Evolutionary conservation across 768 basidiomycete genomes (phyloP), one percentile per base, ranked within the genome.

Genomic region (Chalciporus chontae): DNA sequence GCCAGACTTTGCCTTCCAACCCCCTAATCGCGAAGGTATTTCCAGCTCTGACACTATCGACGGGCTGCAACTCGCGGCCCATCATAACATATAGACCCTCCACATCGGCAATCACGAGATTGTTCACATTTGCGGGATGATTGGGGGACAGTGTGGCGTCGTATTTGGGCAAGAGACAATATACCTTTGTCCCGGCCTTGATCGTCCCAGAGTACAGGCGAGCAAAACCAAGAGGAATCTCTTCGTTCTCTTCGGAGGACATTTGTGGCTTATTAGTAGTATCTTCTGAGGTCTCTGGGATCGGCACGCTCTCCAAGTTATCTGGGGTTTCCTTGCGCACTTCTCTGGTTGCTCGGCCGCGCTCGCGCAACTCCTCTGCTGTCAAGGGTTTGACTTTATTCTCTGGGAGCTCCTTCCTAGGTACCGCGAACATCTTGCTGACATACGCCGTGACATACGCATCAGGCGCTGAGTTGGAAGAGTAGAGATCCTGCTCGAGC

Each of bases 361-460:
- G 75, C 9, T 72, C 70, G 17, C 89, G 77, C 81, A 94, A 83
- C 60, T 95, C 89, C 31, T 94, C 92, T 0, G 89, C 87, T 0
- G 87, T 90, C 41, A 90, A 59, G 15, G 78, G 73, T 57, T 76
- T 84, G 61, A 82, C 82, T 69, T 90, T 91, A 67, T 88, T 85
- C 63, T 94, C 89, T 0, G 95, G 95, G 19, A 99, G 72, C 42
- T 94, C 87, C 48, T 80, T 80, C 18, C 68, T 71, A n/a, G 83
- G 71, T 0, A 97, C 86, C 1, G 94, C 93, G 62, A 98, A 97
- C 95, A 98, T 99, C 69, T 98, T 99, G 77, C 91, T 95, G 41
- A 97, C 88, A 67, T 94, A 96, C 6, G 86, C 95, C 14, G 85
- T 80, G 11, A 93, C 74, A 49, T 71, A 80, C 0, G 86, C 84